phyloP scores from a whole-genome alignment of 345 rosid genomes.

The Populus simonii region DNA sequence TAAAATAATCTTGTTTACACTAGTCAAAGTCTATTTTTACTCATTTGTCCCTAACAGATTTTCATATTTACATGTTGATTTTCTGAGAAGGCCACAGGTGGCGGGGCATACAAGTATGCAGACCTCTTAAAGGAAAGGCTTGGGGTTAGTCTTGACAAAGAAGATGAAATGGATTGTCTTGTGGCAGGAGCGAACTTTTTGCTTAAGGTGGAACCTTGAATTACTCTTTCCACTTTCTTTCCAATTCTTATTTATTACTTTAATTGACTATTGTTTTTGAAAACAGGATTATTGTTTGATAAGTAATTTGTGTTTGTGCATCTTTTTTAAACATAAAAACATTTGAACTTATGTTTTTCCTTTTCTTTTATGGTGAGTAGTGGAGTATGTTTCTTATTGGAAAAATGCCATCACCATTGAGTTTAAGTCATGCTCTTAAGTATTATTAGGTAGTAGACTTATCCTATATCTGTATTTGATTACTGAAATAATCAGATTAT shows the following conservation, averaged over 20 bases:
- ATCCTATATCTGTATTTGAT: neutral
- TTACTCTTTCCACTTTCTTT: neutral
- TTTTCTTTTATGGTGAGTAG: neutral
- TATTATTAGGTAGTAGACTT: neutral
- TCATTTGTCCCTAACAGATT: neutral
- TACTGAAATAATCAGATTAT: neutral
- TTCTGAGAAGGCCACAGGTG: constrained; percentile 91
- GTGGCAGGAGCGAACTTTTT: constrained; percentile 98
- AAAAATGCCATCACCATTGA: neutral
- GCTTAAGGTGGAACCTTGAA: constrained; percentile 61
- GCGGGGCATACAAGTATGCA: constrained; percentile 90
- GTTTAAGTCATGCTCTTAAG: neutral
- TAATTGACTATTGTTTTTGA: neutral
- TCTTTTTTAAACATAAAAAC: neutral
- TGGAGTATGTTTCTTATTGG: neutral
- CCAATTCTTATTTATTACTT: neutral
- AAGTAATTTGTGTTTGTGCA: neutral
- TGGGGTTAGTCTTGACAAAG: constrained; percentile 93
- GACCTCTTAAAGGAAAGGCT: constrained; percentile 94
- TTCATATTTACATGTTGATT: constrained; percentile 28
- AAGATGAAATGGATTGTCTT: constrained; percentile 98
- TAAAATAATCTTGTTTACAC: neutral
- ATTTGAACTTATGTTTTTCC: neutral
- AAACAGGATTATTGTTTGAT: neutral
- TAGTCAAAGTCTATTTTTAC: neutral